Percentiles rank a stretch among this genome's conserved stretches.
Conservation (phyloP, 176 grass and related monocot genomes). For the Raddia guianensis region DNA sequence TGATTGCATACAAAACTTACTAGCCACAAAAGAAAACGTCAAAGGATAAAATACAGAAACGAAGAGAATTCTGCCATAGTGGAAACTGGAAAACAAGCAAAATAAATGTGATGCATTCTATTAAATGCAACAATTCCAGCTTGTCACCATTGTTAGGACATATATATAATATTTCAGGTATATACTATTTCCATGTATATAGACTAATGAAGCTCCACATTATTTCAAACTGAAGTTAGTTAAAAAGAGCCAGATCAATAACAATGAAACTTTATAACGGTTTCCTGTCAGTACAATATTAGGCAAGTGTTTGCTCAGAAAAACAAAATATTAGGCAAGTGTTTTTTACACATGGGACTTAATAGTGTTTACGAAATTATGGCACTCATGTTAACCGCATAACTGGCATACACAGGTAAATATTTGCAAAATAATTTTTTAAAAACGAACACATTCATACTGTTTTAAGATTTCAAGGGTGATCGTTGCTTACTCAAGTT, state of each 20-base stretch:
- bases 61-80: background rate
- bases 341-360: background rate
- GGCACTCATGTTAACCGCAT: background rate
- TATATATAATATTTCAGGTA: background rate
- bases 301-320: too few species aligned
- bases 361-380: conserved; percentile 17
- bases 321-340: conserved; percentile 22
- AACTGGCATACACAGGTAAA: conserved; percentile 10
- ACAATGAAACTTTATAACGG: background rate
- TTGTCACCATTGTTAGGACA: conserved; percentile 3
- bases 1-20: conserved; percentile 27
- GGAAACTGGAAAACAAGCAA: conserved; percentile 28
- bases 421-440: conserved; percentile 29
- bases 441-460: conserved; percentile 31
- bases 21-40: background rate
- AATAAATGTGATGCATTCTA: conserved; percentile 20
- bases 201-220: conserved; percentile 13
- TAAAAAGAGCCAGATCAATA: conserved; percentile 13
- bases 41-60: conserved; percentile 21
- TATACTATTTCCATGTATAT: conserved; percentile 28
- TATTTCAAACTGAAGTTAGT: conserved; percentile 20
- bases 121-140: conserved; percentile 36
- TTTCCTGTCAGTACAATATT: background rate
- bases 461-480: conserved; percentile 19
- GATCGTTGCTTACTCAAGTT: conserved; percentile 49